A percentile compares a stretch with the other conserved stretches of the same genome.
phyloP scores from a whole-genome alignment of 768 basidiomycete genomes.

The Lentinus tigrinus region DNA sequence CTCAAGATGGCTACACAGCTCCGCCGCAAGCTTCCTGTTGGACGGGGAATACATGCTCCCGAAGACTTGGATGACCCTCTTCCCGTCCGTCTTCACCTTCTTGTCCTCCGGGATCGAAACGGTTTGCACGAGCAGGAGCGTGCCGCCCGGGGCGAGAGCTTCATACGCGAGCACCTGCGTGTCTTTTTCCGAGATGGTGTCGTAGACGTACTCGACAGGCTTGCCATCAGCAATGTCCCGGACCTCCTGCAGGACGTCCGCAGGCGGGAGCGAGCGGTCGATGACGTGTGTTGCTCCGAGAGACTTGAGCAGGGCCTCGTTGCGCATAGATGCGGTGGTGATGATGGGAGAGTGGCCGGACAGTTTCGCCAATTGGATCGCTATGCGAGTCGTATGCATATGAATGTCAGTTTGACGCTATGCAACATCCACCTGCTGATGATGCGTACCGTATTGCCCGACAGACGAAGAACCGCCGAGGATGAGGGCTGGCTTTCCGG shows the following conservation, averaged over 20 bases:
- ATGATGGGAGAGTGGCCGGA: conserved; percentile 32
- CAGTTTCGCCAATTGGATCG: conserved; percentile 27
- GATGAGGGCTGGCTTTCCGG: conserved; percentile 30
- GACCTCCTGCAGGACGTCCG: conserved; percentile 3
- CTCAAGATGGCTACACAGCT: conserved; percentile 15
- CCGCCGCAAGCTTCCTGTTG: conserved; percentile 4
- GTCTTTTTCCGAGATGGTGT: conserved; percentile 15
- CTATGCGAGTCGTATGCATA: conserved; percentile 11
- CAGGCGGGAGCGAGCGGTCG: conserved; percentile 18
- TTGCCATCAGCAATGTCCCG: conserved; percentile 7
- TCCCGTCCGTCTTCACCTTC: conserved; percentile 6
- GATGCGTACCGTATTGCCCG: conserved; percentile 29
- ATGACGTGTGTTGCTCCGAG: conserved; percentile 32
- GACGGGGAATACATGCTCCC: not conserved
- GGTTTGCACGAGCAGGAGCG: conserved; percentile 13
- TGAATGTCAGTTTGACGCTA: not conserved
- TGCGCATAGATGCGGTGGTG: conserved; percentile 27
- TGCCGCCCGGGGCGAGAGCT: conserved; percentile 18
- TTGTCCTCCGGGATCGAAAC: conserved; percentile 1
- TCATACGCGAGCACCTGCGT: conserved; percentile 17
- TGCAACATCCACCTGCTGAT: not conserved
- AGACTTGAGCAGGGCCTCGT: conserved; percentile 23
- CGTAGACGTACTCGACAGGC: conserved; percentile 20
- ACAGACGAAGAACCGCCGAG: conserved; percentile 28
- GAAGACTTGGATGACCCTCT: conserved; percentile 6